Evolutionary conservation across 2,329 filamentous ascomycete genomes (phyloP), one percentile per base, ranked within the genome.

Genomic region (Lojkania enalia): DNA sequence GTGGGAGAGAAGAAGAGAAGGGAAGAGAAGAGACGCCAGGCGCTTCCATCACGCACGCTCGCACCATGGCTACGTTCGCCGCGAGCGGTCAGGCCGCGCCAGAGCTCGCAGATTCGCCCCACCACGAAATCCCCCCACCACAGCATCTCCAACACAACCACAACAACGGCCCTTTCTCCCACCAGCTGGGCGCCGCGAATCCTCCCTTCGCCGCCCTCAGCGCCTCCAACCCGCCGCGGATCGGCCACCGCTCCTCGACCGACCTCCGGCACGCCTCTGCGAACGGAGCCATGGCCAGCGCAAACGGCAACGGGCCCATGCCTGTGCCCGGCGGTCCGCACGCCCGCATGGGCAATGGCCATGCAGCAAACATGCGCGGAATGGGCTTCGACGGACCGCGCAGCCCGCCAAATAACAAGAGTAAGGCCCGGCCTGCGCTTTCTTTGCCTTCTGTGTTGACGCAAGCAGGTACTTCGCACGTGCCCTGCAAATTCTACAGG

Each of bases 401-500:
- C 52, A 77, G 74, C 54, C 74, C 74, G 42, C 74, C 74, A 13
- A 76, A 72, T 68, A 74, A 73, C 65, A 77, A 77, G 69, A 77
- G 73, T 75, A 58, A 40, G 63, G 20, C 7, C 21, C 4, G 11
- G 20, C 3, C 16, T 20, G 7, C n/a, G 3, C 20, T 23, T 16
- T 35, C 2, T 21, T 36, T n/a, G n/a, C 11, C 15, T 16, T 32
- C 15, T 35, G 29, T 46, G 49, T 55, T 64, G 44, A 62, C 63
- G 52, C 35, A 35, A 21, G 31, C 49, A 96, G 92, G 96, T 72
- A 96, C 94, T 14, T 87, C 91, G 51, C 94, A 97, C 76, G 94
- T 99, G 33, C 94, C 94, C 29, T 99, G 94, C 87, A 97, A 97
- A 79, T 99, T 99, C 86, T 99, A 94, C 74, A 86, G 90, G 42